Base-by-base conservation (phyloP, 257 asterid genomes). In the Plantago ovata region DNA sequence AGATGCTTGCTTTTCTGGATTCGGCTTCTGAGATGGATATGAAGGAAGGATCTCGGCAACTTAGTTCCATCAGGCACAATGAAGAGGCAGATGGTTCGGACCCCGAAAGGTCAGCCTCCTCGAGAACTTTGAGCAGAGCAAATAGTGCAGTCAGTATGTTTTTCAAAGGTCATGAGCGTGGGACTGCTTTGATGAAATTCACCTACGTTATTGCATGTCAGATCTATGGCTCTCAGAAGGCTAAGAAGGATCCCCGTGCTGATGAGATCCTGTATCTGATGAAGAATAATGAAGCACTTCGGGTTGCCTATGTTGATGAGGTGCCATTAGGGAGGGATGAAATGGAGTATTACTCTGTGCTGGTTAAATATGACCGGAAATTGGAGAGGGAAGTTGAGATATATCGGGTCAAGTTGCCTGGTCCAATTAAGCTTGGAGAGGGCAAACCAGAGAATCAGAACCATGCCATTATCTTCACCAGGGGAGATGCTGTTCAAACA, bases 271-370 rank as follows among this genome's bases (percentile, higher is more conserved):
- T 84, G 75, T 67, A 82, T 71, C 75, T 93, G 80, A 93, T 93
- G 98, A 66, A 79, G 83, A 79, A 38, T 61, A 86, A 93, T 22
- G 98, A 93, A 81, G 95, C 98, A 49, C 98, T 93, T 69, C 95
- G 98, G 53, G 98, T 89, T 75, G 97, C 97, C 59, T 93, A 93
- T 76, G 97, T 93, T 72, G 98, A 93, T 77, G 98, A 93, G 87
- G 96, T 93, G 67, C 61, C 84, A 13, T 64, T 86, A n/a, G 91
- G 94, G 63, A 88, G 97, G 79, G 95, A 86, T 56, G 95, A 75
- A 73, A 77, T 60, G 70, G 91, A 86, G 63, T 93, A 77, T 67
- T 93, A 75, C 76, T 88, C 98, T 60, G 97, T 93, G 70, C 84
- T 93, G 28, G 98, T 93, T 77, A 93, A 93, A 69, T 93, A 80